A percentile compares a stretch with the other conserved stretches of the same genome.
Conservation (phyloP, 305 asterid species). For the Lippia alba region DNA sequence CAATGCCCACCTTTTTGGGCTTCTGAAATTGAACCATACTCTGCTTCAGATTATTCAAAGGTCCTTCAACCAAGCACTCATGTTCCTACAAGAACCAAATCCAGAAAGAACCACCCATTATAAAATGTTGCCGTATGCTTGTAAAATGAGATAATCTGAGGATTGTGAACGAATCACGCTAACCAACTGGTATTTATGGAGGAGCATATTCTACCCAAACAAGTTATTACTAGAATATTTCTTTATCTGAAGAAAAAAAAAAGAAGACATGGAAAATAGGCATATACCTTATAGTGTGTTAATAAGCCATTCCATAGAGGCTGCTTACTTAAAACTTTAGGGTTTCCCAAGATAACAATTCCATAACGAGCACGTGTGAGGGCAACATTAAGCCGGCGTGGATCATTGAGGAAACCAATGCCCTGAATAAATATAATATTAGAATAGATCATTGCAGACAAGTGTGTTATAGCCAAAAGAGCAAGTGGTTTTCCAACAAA, state of each 20-base stretch:
- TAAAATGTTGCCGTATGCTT: slow-evolving; percentile 10
- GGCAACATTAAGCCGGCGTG: slow-evolving; percentile 99
- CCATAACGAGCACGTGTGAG: slow-evolving; percentile 99
- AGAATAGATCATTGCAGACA: slow-evolving; percentile 17
- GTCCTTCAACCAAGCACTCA: slow-evolving; percentile 99
- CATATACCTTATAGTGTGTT: slow-evolving; percentile 90
- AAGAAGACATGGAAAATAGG: slow-evolving; percentile 23
- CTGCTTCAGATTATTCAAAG: slow-evolving; percentile 95
- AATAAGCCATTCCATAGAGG: slow-evolving; percentile 95
- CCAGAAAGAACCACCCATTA: slow-evolving; percentile 18
- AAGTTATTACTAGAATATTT: slow-evolving; percentile 6
- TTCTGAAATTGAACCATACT: slow-evolving; percentile 99
- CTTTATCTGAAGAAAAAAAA: slow-evolving; percentile 1
- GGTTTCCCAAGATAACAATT: slow-evolving; percentile 95
- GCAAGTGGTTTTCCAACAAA: background rate
- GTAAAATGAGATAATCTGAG: background rate
- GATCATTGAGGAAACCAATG: slow-evolving; percentile 98
- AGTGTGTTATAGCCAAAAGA: slow-evolving; percentile 16
- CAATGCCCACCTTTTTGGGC: slow-evolving; percentile 81
- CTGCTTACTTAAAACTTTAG: slow-evolving; percentile 97
- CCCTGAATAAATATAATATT: slow-evolving; percentile 57
- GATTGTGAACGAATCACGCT: background rate
- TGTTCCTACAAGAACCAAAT: slow-evolving; percentile 66
- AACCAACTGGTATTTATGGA: slow-evolving; percentile 4
- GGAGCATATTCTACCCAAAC: slow-evolving; percentile 11